Evolutionary conservation across 2,329 filamentous ascomycete species (phyloP), one percentile per base, ranked within the genome.

Genomic region (Trichophaea hybrida): DNA sequence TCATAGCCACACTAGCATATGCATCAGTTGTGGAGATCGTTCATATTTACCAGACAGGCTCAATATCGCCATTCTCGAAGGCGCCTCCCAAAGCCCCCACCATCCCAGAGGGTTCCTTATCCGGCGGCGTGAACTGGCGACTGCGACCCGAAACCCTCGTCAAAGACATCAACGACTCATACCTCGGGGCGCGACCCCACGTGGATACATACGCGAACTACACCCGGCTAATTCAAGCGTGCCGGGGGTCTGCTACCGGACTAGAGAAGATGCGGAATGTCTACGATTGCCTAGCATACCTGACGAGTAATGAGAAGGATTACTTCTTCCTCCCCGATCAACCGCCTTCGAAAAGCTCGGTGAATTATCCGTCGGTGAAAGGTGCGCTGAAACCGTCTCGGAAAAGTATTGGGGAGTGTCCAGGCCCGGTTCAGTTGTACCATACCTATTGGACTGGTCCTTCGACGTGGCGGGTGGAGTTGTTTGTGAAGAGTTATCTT

Each of bases 381-480:
- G 63, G 69, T 6, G 60, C 70, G 1, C 68, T 71, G 2, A 71
- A 57, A 1, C 55, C 62, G 2, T 59, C 75, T 15, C 74, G 73
- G 54, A 65, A 70, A 1, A 72, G 68, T 7, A 72, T 75, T 40
- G 77, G 77, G n/a, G 72, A 73, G 32, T 80, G 78, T 63, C 72
- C 76, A 46, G 78, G 78, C 1, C 77, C 77, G n/a, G 77, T 79
- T 63, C 73, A 79, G 34, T 77, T 77, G 3, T 79, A 77, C 55
- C 78, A 80, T 64, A 74, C 75, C 33, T 80, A 79, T 73, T 80
- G 78, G 78, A 78, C 77, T 6, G 78, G 78, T 2, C 75, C 77
- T 6, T 77, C 77, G 2, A 79, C 77, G 2, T 80, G 78, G 78
- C 72, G 78, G 48, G 75, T 80, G 46, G 78, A 80, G 64, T 71